A percentile compares a stretch with the other conserved stretches of the same genome.
Conservation (phyloP, 192 early-diverging fungal genomes). For the Umbelopsis sp. region DNA sequence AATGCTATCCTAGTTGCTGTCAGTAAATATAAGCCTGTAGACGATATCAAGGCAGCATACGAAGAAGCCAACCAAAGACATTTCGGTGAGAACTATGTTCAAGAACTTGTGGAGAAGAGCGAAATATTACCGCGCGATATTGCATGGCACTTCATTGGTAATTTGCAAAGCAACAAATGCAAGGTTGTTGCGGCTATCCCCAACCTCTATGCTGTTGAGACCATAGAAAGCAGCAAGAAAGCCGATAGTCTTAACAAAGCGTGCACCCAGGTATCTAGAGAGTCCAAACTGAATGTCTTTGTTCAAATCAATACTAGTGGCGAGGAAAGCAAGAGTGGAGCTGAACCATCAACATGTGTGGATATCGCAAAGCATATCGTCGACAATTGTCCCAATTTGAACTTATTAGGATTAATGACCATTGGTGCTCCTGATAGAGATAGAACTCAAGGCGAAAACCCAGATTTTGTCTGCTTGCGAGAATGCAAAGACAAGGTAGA, state of each 20-base stretch:
- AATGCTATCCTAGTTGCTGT: slow-evolving; percentile 85
- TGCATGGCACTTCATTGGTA: slow-evolving; percentile 96
- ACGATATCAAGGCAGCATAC: slow-evolving; percentile 79
- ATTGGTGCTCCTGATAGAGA: slow-evolving; percentile 80
- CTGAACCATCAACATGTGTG: slow-evolving; percentile 52
- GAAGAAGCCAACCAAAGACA: slow-evolving; percentile 79
- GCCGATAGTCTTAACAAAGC: slow-evolving; percentile 83
- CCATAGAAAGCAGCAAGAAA: slow-evolving; percentile 83
- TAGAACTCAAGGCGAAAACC: slow-evolving; percentile 53
- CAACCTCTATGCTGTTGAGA: slow-evolving; percentile 93
- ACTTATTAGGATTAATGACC: slow-evolving; percentile 91
- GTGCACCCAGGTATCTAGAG: slow-evolving; percentile 51
- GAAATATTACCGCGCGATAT: slow-evolving; percentile 83
- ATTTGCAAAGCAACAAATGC: slow-evolving; percentile 97
- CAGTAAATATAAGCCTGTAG: slow-evolving; percentile 88
- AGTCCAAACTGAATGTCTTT: slow-evolving; percentile 73
- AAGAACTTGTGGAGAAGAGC: slow-evolving; percentile 93
- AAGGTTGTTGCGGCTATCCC: slow-evolving; percentile 83
- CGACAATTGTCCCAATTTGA: slow-evolving; percentile 64
- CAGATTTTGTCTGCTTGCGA: slow-evolving; percentile 66
- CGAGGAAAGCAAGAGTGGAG: slow-evolving; percentile 88
- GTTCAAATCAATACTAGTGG: slow-evolving; percentile 95
- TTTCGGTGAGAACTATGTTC: slow-evolving; percentile 98
- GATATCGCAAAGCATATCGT: slow-evolving; percentile 66
- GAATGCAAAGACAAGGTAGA: slow-evolving; percentile 44